Conservation (phyloP, 176 grass and related monocot genomes). For the Eremochloa ophiuroides region DNA sequence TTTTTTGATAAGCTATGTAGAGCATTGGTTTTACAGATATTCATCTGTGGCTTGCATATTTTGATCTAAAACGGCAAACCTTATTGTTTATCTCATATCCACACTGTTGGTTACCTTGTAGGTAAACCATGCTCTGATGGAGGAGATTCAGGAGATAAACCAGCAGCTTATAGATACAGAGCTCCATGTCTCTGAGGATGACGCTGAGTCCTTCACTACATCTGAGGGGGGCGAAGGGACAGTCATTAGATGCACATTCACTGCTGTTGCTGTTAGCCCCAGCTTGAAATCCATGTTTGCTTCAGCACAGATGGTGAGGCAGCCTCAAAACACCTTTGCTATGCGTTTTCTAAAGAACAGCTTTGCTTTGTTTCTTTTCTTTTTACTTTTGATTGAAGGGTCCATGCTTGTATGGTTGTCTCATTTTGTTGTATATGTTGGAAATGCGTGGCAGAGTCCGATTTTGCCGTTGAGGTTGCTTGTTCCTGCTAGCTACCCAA, state of each 20-base stretch:
- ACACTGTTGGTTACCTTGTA: conserved; percentile 28
- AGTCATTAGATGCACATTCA: conserved; percentile 90
- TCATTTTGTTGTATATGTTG: conserved; percentile 1
- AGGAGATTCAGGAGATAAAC: conserved; percentile 93
- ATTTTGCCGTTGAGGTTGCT: conserved; percentile 90
- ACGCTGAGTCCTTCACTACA: conserved; percentile 51
- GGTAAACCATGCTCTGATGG: conserved; percentile 69
- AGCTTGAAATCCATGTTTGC: conserved; percentile 83
- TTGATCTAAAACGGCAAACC: neutral
- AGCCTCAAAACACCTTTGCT: conserved; percentile 6
- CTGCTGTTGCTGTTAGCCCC: conserved; percentile 80
- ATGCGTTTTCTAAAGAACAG: neutral
- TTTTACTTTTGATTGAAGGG: neutral
- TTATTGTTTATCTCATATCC: neutral
- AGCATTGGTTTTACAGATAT: neutral
- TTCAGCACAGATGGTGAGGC: conserved; percentile 71
- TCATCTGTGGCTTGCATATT: neutral
- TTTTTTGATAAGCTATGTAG: conserved; percentile 5
- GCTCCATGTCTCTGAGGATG: conserved; percentile 69
- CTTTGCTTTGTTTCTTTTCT: neutral
- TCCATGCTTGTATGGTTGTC: neutral
- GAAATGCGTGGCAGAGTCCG: conserved; percentile 62
- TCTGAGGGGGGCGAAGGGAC: conserved; percentile 65
- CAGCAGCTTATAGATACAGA: conserved; percentile 84
- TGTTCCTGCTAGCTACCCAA: conserved; percentile 90